Percentiles rank a stretch among this genome's conserved stretches.
These are phyloP conservation scores for Phlebopus sp. DNA, from an alignment of 1,284 basidiomycete genomes.

Conservation along the genomic window DNA sequence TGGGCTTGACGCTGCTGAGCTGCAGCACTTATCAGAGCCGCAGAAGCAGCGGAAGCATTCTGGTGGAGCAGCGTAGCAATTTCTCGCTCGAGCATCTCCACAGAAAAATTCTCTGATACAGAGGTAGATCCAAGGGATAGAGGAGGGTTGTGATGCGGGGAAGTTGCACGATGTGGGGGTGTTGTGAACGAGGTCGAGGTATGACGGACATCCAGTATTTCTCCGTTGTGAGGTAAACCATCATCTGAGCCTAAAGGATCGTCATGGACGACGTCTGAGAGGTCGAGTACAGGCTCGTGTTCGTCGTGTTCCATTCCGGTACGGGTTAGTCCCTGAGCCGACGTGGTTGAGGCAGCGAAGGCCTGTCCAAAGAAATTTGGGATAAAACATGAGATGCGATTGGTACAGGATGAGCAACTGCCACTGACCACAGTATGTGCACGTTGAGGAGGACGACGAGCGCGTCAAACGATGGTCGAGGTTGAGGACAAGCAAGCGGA, in stretches of 20 bases:
- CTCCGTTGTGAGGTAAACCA: conserved; percentile 35
- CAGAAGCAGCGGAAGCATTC: conserved; percentile 61
- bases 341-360: not conserved
- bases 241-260: conserved; percentile 49
- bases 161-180: conserved; percentile 15
- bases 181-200: conserved; percentile 32
- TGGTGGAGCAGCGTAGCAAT: conserved; percentile 67
- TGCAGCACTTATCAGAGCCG: conserved; percentile 56
- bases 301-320: conserved; percentile 57
- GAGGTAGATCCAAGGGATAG: conserved; percentile 24
- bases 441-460: conserved; percentile 21
- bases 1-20: conserved; percentile 58
- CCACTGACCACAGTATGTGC: conserved; percentile 21
- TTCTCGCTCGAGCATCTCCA: conserved; percentile 72
- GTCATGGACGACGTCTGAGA: conserved; percentile 78
- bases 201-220: conserved; percentile 24
- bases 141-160: conserved; percentile 21
- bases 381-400: not conserved
- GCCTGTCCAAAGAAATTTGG: not conserved
- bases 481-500: conserved; percentile 17
- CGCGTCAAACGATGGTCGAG: conserved; percentile 12
- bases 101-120: conserved; percentile 46
- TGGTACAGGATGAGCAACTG: not conserved
- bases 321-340: conserved; percentile 5
- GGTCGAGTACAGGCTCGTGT: conserved; percentile 59